Evolutionary conservation across 2,329 filamentous ascomycete species (phyloP), one percentile per base, ranked within the genome.

Genomic region (Cladosporium sp.): DNA sequence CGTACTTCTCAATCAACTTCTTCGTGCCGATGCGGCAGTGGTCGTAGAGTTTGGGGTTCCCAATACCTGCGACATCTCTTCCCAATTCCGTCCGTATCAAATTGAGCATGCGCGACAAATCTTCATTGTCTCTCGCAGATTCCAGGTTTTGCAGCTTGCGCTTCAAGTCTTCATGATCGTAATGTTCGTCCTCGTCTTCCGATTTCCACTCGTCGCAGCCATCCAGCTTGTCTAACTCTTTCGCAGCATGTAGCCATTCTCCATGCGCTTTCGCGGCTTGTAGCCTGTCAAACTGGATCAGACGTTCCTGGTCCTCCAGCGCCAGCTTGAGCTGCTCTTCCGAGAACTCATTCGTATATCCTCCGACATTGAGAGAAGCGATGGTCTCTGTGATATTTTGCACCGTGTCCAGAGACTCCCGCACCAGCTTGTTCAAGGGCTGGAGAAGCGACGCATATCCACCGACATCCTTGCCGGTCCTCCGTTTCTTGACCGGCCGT

Each of bases 1-100:
- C 93, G 72, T 97, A 97, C 36, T 86, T 84, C 78, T 97, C 93
- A 67, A 97, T 94, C 68, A 97, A 79, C 66, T 85, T 83, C 79
- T 97, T 97, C 10, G 93, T 97, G 5, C 93, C 94, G 16, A 92
- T 85, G 74, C 95, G 89, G 0, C 91, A 91, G 75, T 95, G 91
- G 64, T 89, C 89, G 79, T 97, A 97, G 1, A 97, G 83, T 61
- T 88, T 85, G 49, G 90, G 84, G 73, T 93, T 91, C 67, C 91
- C 92, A 90, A 97, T 96, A 60, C 90, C 91, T 8, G 92, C 93
- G 11, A 97, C 81, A 71, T 93, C 89, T 53, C 93, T 88, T 46
- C 89, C 92, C 58, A 97, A 79, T 1, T 91, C 85, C 0, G 92
- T 96, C 30, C 93, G 88, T 43, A 97, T 84, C 43, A 95, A 83